Conservation (phyloP, 2,329 filamentous ascomycete genomes). For the Huntiella decipiens region DNA sequence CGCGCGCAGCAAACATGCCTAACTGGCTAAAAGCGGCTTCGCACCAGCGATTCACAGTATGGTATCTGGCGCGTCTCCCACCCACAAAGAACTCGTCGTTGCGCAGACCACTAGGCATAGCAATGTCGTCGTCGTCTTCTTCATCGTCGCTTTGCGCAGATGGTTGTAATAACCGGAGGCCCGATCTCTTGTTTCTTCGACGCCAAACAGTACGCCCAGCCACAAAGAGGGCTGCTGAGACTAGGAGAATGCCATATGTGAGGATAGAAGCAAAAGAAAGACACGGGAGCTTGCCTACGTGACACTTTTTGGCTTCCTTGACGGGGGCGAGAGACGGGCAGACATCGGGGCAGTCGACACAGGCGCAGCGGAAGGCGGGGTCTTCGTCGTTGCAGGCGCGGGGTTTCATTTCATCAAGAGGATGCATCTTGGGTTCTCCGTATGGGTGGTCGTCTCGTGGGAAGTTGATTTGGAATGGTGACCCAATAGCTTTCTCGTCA, state of each 20-base stretch:
- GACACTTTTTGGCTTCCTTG: constrained; percentile 49
- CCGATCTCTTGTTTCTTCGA: constrained; percentile 54
- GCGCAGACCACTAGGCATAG: constrained; percentile 52
- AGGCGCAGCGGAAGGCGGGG: constrained; percentile 71
- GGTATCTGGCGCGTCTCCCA: constrained; percentile 50
- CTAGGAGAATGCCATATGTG: constrained; percentile 58
- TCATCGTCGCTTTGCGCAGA: constrained; percentile 74
- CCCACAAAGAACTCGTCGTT: constrained; percentile 30
- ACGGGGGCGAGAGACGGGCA: constrained; percentile 69
- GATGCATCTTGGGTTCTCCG: constrained; percentile 48
- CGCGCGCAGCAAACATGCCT: constrained; percentile 62
- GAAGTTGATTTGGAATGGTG: constrained; percentile 97
- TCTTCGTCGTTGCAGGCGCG: constrained; percentile 85
- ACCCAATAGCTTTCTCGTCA: constrained; percentile 76
- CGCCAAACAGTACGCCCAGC: constrained; percentile 59
- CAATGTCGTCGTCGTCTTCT: constrained; percentile 54
- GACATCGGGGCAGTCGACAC: constrained; percentile 74
- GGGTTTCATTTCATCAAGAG: constrained; percentile 45
- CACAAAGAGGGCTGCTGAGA: constrained; percentile 44
- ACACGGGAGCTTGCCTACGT: constrained; percentile 76
- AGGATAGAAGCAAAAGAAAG: constrained; percentile 84
- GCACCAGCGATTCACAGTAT: constrained; percentile 66
- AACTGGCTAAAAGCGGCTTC: constrained; percentile 65
- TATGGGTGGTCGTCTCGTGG: constrained; percentile 22
- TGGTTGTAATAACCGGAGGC: constrained; percentile 74